Conservation (phyloP, 1,284 basidiomycete species). For the Apiotrichum montevideense region DNA sequence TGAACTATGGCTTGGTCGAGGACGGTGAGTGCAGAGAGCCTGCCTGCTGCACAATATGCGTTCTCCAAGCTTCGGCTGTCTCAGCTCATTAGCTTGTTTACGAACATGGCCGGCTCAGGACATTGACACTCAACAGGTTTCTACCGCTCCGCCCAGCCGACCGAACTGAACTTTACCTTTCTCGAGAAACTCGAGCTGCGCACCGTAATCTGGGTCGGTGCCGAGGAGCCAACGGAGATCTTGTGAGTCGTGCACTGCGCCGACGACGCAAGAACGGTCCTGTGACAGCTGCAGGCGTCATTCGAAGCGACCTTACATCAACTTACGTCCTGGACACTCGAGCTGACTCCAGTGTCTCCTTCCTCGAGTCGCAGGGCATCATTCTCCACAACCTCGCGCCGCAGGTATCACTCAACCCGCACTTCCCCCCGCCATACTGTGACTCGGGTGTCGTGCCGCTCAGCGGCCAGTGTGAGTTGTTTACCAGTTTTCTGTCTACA, state of each 20-base stretch:
- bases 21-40: constrained; percentile 35
- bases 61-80: too few relatives aligned
- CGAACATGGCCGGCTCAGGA: too few relatives aligned
- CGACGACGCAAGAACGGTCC: too few relatives aligned
- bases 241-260: constrained; percentile 40
- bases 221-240: constrained; percentile 51
- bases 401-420: constrained; percentile 38
- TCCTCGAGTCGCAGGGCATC: constrained; percentile 42
- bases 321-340: too few relatives aligned
- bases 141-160: constrained; percentile 52
- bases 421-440: constrained; percentile 45
- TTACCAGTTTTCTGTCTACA: too few relatives aligned
- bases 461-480: constrained; percentile 35
- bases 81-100: too few relatives aligned
- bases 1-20: constrained; percentile 53
- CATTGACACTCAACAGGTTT: constrained; percentile 35
- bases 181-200: constrained; percentile 51
- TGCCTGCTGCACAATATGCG: too few relatives aligned
- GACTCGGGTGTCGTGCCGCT: constrained; percentile 42
- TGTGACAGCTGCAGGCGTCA: too few relatives aligned
- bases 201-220: constrained; percentile 53
- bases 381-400: constrained; percentile 41
- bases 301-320: too few relatives aligned
- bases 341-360: constrained; percentile 33
- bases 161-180: constrained; percentile 53